Evolutionary conservation across 2,329 filamentous ascomycete species (phyloP).

Genomic region (Myrmaecium sp.): DNA sequence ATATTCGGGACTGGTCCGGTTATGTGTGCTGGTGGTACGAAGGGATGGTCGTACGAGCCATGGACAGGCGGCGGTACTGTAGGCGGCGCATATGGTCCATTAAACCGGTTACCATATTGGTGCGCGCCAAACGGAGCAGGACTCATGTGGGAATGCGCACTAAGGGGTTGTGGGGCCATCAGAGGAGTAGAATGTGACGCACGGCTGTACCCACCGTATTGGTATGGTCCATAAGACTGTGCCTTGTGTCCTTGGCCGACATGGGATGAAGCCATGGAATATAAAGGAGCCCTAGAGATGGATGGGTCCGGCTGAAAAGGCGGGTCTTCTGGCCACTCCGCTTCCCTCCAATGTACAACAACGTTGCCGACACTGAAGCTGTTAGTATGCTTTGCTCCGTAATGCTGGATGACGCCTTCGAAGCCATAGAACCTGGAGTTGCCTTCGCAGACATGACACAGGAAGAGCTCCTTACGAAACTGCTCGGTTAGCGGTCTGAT

Average conservation of each 20-base stretch:
- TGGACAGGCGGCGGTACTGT: too few species aligned
- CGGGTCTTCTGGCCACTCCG: constrained; percentile 62
- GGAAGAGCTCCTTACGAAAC: constrained; percentile 54
- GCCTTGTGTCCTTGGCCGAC: constrained; percentile 5
- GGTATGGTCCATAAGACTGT: constrained; percentile 12
- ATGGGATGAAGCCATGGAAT: constrained; percentile 13
- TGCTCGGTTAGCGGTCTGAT: constrained; percentile 52
- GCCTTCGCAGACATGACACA: constrained; percentile 49
- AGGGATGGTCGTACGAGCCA: too few species aligned
- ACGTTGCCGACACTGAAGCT: constrained; percentile 52
- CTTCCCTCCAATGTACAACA: constrained; percentile 58
- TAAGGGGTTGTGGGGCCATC: constrained; percentile 14
- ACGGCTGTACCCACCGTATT: constrained; percentile 19
- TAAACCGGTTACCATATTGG: constrained; percentile 14
- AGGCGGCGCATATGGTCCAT: constrained; percentile 21
- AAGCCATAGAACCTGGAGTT: constrained; percentile 55
- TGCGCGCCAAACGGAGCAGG: constrained; percentile 16
- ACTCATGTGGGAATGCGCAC: constrained; percentile 13
- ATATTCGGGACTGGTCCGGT: too few species aligned
- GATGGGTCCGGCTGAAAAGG: constrained; percentile 51
- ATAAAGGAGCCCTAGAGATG: constrained; percentile 22
- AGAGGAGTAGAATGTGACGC: constrained; percentile 20
- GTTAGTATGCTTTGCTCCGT: constrained; percentile 63
- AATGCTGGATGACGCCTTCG: constrained; percentile 68
- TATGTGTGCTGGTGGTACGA: too few species aligned